Conservation (phyloP, 2,329 filamentous ascomycete species). For the Pezicula rhizophila region DNA sequence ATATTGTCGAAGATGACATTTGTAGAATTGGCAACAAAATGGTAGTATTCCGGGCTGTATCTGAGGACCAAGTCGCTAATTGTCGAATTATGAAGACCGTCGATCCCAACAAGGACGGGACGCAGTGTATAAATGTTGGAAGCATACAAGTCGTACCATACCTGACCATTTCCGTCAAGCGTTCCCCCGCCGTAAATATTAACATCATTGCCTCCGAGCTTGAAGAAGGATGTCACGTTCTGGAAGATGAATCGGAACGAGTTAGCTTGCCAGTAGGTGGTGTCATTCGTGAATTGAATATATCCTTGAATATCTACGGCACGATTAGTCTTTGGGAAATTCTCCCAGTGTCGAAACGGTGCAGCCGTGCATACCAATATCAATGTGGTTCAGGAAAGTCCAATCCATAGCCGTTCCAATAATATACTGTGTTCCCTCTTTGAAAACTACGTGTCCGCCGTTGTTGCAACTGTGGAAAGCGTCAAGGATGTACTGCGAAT, state of each 20-base stretch:
- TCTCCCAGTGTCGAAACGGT: background rate
- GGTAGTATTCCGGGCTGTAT: slow-evolving; percentile 55
- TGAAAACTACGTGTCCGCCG: slow-evolving; percentile 52
- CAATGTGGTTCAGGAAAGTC: slow-evolving; percentile 57
- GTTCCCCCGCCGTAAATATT: slow-evolving; percentile 62
- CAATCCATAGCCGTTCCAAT: slow-evolving; percentile 60
- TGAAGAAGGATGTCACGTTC: slow-evolving; percentile 62
- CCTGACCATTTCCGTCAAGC: slow-evolving; percentile 58
- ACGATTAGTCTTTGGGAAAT: background rate
- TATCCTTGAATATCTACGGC: slow-evolving; percentile 48
- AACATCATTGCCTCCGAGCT: slow-evolving; percentile 58
- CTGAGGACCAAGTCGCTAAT: slow-evolving; percentile 55
- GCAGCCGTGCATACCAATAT: slow-evolving; percentile 41
- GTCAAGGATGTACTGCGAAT: slow-evolving; percentile 40
- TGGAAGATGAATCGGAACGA: slow-evolving; percentile 60
- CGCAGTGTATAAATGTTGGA: slow-evolving; percentile 49
- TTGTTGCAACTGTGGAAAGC: slow-evolving; percentile 55
- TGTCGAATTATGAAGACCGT: slow-evolving; percentile 49
- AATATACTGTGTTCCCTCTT: slow-evolving; percentile 48
- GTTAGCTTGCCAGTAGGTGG: slow-evolving; percentile 62
- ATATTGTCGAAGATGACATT: slow-evolving; percentile 60
- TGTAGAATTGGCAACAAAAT: slow-evolving; percentile 59
- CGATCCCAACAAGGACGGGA: slow-evolving; percentile 51
- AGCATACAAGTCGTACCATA: slow-evolving; percentile 53
- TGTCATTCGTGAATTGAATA: slow-evolving; percentile 59